These are phyloP conservation scores for Cadophora gregata DNA, from an alignment of 2,329 filamentous ascomycete species.

Conservation along the genomic window DNA sequence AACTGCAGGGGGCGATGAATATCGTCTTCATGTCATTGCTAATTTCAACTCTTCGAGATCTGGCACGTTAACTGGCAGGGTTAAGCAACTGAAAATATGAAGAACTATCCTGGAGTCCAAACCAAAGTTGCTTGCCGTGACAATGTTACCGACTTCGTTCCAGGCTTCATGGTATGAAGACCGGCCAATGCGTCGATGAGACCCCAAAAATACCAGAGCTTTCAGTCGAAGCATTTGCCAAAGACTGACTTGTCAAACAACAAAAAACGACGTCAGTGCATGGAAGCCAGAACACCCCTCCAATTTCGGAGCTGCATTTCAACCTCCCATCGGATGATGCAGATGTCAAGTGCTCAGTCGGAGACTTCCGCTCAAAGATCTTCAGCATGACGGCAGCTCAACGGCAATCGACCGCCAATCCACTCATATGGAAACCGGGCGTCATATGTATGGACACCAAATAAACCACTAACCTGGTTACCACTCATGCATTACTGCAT, in stretches of 20 bases:
- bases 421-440: conserved; percentile 4
- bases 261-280: background rate
- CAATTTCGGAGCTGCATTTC: background rate
- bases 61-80: too few relatives aligned
- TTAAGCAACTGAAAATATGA: too few relatives aligned
- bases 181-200: background rate
- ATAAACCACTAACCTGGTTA: conserved; percentile 21
- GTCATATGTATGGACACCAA: conserved; percentile 19
- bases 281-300: background rate
- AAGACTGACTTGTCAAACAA: background rate
- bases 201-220: background rate
- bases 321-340: background rate
- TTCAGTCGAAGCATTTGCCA: background rate
- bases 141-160: too few relatives aligned
- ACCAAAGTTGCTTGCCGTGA: too few relatives aligned
- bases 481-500: conserved; percentile 19
- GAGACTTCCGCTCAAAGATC: background rate
- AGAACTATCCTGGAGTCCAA: too few relatives aligned
- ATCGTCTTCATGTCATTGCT: too few relatives aligned
- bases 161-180: background rate
- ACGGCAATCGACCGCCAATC: background rate
- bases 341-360: background rate
- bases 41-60: too few relatives aligned
- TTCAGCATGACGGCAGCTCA: background rate
- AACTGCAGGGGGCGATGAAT: too few relatives aligned